These are phyloP conservation scores for Geranium incanum DNA, from an alignment of 441 rosid genomes.

Conservation along the genomic window DNA sequence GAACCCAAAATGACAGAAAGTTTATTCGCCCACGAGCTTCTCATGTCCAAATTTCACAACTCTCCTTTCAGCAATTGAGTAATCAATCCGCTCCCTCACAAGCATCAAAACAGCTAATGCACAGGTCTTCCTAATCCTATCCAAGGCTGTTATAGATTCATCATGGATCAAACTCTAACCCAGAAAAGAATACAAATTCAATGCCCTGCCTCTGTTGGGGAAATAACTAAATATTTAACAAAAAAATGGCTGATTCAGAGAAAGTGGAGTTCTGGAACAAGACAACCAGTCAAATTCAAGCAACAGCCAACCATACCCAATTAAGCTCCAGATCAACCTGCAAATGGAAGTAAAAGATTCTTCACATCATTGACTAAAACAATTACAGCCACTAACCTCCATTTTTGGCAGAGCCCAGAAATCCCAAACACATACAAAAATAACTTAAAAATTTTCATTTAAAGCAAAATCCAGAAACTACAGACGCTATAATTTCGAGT, in stretches of 20 bases:
- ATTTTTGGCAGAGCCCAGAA: neutral
- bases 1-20: slow-evolving; percentile 52
- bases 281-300: neutral
- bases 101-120: slow-evolving; percentile 18
- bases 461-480: neutral
- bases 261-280: neutral
- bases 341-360: neutral
- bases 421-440: neutral
- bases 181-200: neutral
- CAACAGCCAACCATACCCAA: neutral
- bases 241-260: neutral
- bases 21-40: slow-evolving; percentile 66
- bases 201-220: neutral
- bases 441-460: neutral
- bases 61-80: neutral
- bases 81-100: neutral
- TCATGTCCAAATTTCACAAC: slow-evolving; percentile 52
- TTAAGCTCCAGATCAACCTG: neutral
- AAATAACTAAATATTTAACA: neutral
- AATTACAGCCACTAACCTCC: slow-evolving; percentile 1
- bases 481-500: neutral
- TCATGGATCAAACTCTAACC: neutral
- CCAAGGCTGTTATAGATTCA: slow-evolving; percentile 12
- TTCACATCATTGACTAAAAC: neutral
- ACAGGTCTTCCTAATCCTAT: slow-evolving; percentile 1